Conservation (phyloP, 352 stramenopile genomes). For the Albugo candida region DNA sequence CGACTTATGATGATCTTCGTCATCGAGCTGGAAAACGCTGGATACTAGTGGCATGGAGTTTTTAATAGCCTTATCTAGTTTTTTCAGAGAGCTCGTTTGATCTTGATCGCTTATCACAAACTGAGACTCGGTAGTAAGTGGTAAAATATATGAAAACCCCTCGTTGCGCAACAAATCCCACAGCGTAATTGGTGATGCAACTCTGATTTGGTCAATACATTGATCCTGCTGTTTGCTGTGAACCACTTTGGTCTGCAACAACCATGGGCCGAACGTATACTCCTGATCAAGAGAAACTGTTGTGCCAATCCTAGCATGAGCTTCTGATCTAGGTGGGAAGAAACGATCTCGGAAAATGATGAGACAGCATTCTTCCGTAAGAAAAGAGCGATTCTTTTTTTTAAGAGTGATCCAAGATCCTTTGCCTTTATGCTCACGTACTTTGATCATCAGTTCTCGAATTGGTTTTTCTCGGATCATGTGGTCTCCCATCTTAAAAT, state of each 20-base stretch:
- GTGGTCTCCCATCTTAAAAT: conserved; percentile 56
- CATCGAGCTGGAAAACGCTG: no score
- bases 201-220: conserved; percentile 4
- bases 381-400: conserved; percentile 59
- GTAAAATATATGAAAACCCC: conserved; percentile 39
- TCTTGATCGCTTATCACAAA: conserved; percentile 40
- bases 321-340: conserved; percentile 19
- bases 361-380: conserved; percentile 37
- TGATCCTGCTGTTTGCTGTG: conserved; percentile 4
- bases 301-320: conserved; percentile 2
- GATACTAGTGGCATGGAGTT: conserved; percentile 26
- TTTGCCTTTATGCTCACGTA: conserved; percentile 23
- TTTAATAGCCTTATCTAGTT: conserved; percentile 50
- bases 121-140: conserved; percentile 14
- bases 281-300: conserved; percentile 14
- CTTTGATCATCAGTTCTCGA: conserved; percentile 49
- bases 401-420: conserved; percentile 72
- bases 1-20: no score
- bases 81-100: conserved; percentile 25
- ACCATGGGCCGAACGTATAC: conserved; percentile 39
- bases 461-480: conserved; percentile 75
- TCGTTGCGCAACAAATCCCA: conserved; percentile 33
- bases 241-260: conserved; percentile 16
- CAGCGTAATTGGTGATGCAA: conserved; percentile 15
- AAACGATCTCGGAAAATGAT: conserved; percentile 68